Evolutionary conservation across 306 rosid genomes (phyloP).

Genomic region (Prunus mira): DNA sequence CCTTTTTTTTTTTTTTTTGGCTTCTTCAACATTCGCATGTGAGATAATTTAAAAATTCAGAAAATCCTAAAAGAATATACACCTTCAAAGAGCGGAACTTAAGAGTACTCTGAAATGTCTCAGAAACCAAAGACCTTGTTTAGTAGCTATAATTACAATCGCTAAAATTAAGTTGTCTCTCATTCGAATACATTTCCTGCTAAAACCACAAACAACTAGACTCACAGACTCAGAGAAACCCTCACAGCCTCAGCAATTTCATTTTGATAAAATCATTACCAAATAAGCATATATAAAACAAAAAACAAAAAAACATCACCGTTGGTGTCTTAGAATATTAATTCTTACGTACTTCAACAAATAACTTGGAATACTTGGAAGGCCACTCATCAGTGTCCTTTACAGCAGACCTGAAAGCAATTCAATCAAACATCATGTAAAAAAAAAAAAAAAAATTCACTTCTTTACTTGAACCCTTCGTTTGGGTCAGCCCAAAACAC

Average conservation of each 20-base stretch:
- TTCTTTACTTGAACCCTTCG: background rate
- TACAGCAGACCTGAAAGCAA: conserved; percentile 73
- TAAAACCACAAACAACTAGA: background rate
- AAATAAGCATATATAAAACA: background rate
- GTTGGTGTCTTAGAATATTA: background rate
- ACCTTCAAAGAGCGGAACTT: background rate
- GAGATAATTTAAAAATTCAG: background rate
- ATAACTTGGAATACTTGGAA: conserved; percentile 81
- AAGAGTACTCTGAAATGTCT: too few relatives aligned
- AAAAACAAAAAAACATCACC: background rate
- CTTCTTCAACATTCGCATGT: too few relatives aligned
- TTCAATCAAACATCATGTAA: background rate
- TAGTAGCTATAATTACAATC: background rate
- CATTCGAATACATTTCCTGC: background rate
- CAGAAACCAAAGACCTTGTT: background rate
- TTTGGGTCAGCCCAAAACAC: background rate
- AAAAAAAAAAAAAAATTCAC: too few relatives aligned
- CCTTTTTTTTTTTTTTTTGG: too few relatives aligned
- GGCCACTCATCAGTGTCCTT: conserved; percentile 90
- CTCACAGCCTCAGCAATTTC: background rate
- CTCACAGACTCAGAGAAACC: background rate
- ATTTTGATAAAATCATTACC: background rate
- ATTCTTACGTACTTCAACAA: conserved; percentile 54
- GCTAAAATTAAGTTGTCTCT: too few relatives aligned
- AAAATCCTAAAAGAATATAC: background rate